Evolutionary conservation across 371 early-diverging fungal species (phyloP).

Genomic region (Mortierella sp.): DNA sequence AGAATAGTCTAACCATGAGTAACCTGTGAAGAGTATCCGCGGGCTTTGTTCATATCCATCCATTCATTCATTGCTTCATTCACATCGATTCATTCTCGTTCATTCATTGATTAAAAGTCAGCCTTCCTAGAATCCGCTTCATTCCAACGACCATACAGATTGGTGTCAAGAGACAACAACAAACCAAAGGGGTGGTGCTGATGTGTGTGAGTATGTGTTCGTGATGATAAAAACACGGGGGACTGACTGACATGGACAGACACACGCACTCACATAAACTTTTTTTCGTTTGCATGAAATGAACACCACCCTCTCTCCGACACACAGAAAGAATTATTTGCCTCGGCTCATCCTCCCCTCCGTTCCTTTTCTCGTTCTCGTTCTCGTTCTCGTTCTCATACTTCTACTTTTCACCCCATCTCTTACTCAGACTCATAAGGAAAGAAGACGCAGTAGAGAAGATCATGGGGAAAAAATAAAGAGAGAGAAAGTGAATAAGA

Average conservation of each 20-base stretch:
- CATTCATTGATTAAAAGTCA: not conserved
- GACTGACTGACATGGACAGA: not conserved
- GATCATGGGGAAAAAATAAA: not conserved
- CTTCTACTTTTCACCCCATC: slow-evolving; percentile 10
- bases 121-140: not conserved
- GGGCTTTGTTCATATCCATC: not conserved
- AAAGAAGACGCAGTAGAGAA: not conserved
- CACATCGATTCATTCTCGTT: not conserved
- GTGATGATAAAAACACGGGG: slow-evolving; percentile 12
- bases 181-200: not conserved
- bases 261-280: not conserved
- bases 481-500: not conserved
- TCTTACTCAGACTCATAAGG: not conserved
- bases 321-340: not conserved
- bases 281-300: slow-evolving; percentile 9
- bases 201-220: not conserved
- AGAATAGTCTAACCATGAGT: too few relatives aligned
- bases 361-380: not conserved
- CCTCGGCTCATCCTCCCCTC: slow-evolving; percentile 5
- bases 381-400: not conserved
- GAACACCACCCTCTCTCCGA: not conserved
- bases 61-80: not conserved
- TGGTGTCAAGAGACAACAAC: not conserved
- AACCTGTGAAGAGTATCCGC: not conserved
- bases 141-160: not conserved